A percentile compares a stretch with the other conserved stretches of the same genome.
Conservation (phyloP, 1,139 yeast species). For the Nakaseomyces delphensis region DNA sequence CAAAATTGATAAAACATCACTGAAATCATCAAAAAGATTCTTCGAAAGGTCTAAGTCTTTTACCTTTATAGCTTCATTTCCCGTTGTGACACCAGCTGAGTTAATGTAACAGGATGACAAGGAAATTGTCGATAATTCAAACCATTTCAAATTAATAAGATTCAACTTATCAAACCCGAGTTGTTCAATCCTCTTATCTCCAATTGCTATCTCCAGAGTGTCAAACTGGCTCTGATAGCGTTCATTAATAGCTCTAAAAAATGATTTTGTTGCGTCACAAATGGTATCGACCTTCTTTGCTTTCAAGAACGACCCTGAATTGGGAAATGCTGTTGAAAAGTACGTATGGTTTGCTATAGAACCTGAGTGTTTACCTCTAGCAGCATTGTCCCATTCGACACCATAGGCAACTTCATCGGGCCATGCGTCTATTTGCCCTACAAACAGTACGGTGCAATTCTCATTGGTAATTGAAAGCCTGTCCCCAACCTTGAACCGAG, state of each 20-base stretch:
- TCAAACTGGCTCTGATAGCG: conserved; percentile 37
- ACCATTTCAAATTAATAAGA: conserved; percentile 40
- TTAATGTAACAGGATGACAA: conserved; percentile 37
- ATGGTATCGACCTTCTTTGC: conserved; percentile 30
- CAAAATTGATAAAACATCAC: conserved; percentile 36
- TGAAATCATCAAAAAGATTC: conserved; percentile 44
- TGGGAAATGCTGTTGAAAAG: conserved; percentile 33
- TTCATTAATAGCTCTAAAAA: conserved; percentile 42
- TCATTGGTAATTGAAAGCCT: conserved; percentile 43
- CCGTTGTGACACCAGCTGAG: conserved; percentile 11
- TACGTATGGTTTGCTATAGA: conserved; percentile 37
- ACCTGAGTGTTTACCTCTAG: conserved; percentile 52
- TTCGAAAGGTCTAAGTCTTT: conserved; percentile 50
- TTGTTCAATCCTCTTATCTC: conserved; percentile 49
- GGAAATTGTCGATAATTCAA: conserved; percentile 41
- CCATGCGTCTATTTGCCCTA: conserved; percentile 61
- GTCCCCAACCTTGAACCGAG: conserved; percentile 31
- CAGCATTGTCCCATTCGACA: conserved; percentile 73
- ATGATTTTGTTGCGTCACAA: conserved; percentile 29
- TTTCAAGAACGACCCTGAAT: conserved; percentile 64
- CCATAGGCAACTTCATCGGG: conserved; percentile 52
- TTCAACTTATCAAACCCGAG: conserved; percentile 57
- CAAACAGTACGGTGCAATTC: conserved; percentile 53
- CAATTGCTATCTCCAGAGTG: conserved; percentile 36
- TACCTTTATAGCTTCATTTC: conserved; percentile 21